Evolutionary conservation across 2,329 filamentous ascomycete species (phyloP).

Genomic region (Alternaria tenuissima): DNA sequence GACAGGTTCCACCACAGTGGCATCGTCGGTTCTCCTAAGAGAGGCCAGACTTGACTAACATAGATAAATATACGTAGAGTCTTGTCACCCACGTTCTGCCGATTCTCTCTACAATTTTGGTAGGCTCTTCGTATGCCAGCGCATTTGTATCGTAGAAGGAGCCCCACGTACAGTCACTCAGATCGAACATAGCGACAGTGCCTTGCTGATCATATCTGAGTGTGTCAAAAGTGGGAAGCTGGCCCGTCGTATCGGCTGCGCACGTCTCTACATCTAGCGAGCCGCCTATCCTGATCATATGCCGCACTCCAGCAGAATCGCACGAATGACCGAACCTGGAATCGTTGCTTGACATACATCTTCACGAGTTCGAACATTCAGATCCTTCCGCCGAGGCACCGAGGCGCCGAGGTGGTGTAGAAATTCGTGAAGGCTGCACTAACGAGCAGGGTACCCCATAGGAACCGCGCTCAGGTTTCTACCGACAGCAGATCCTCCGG

Average conservation of each 20-base stretch:
- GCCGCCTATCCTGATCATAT: constrained; percentile 56
- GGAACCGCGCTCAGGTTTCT: too few species aligned
- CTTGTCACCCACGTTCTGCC: background rate
- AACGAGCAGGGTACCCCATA: too few species aligned
- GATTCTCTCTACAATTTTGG: background rate
- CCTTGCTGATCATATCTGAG: background rate
- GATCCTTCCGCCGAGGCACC: too few species aligned
- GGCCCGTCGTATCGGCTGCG: background rate
- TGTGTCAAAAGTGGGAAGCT: background rate
- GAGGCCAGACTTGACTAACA: background rate
- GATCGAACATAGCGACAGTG: background rate
- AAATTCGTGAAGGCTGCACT: too few species aligned
- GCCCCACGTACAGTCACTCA: background rate
- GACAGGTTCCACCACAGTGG: background rate
- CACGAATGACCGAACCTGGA: constrained; percentile 55
- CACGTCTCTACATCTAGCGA: background rate
- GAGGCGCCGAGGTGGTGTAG: too few species aligned
- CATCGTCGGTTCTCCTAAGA: background rate
- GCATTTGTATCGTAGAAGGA: background rate
- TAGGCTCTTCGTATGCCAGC: background rate
- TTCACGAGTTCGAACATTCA: too few species aligned
- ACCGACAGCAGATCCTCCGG: too few species aligned
- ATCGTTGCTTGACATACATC: constrained; percentile 6
- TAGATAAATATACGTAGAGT: accelerated
- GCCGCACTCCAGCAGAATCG: constrained; percentile 48